A percentile compares a stretch with the other conserved stretches of the same genome.
Evolutionary conservation across 176 grass and related monocot genomes (phyloP).

Genomic region (Bonia amplexicaulis): DNA sequence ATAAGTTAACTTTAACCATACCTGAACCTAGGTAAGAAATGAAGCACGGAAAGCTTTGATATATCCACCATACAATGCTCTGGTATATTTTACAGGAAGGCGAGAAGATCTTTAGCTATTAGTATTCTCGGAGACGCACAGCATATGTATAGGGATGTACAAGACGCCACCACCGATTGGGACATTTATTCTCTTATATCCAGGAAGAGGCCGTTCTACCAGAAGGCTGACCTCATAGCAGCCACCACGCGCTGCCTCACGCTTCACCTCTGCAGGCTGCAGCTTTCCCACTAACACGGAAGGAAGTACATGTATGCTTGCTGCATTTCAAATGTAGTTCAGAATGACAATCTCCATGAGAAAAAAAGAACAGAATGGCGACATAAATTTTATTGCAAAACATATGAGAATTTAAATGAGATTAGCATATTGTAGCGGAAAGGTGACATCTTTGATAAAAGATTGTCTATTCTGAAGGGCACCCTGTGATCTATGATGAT

Average conservation of each 20-base stretch:
- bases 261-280: conserved; percentile 60
- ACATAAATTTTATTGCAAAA: background rate
- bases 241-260: conserved; percentile 56
- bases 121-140: conserved; percentile 5
- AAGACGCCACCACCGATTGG: conserved; percentile 5
- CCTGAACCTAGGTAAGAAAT: conserved; percentile 34
- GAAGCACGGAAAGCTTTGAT: conserved; percentile 11
- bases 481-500: background rate
- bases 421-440: background rate
- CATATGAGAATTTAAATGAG: background rate
- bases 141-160: conserved; percentile 38
- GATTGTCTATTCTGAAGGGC: background rate
- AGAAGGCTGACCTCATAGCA: conserved; percentile 70
- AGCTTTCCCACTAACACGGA: conserved; percentile 82
- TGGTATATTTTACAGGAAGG: conserved; percentile 46
- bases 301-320: conserved; percentile 91
- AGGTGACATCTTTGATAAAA: background rate
- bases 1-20: conserved; percentile 29
- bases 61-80: conserved; percentile 5
- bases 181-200: conserved; percentile 34
- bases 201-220: conserved; percentile 20
- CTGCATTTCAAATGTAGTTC: conserved; percentile 40
- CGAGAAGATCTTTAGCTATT: conserved; percentile 20
- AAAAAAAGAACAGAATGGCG: background rate
- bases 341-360: background rate